Conservation (phyloP, 805 yeast species). For the Starmerella geochares region DNA sequence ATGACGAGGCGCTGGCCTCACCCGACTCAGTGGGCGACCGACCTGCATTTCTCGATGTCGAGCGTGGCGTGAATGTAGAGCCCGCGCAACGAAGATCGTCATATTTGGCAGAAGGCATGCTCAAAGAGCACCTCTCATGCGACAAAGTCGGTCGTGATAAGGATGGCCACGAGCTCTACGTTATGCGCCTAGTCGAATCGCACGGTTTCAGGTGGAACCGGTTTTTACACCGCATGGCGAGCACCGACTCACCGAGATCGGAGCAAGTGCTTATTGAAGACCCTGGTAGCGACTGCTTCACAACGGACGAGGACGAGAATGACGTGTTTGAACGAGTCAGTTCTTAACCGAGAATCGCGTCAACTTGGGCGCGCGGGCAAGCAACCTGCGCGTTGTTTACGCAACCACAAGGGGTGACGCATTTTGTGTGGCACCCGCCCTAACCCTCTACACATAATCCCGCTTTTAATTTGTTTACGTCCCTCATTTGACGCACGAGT, state of each 20-base stretch:
- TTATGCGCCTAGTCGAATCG: conserved; percentile 14
- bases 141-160: conserved; percentile 12
- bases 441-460: background rate
- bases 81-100: conserved; percentile 16
- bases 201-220: conserved; percentile 21
- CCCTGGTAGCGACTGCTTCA: conserved; percentile 1
- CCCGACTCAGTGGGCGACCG: background rate
- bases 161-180: conserved; percentile 12
- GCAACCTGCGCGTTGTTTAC: background rate
- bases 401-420: background rate
- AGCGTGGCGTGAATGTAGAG: background rate
- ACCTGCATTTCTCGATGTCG: background rate
- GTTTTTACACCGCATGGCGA: conserved; percentile 6
- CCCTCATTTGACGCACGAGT: no score
- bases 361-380: no score
- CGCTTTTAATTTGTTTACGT: background rate
- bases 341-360: no score
- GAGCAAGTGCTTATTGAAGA: background rate
- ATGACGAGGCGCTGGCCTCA: background rate
- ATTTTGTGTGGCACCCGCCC: background rate
- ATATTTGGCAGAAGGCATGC: conserved; percentile 14
- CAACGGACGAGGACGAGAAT: conserved; percentile 9
- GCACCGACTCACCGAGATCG: background rate
- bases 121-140: conserved; percentile 11
- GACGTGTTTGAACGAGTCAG: background rate